Evolutionary conservation across 352 stramenopile genomes (phyloP).

Genomic region (Phytophthora hibernalis): DNA sequence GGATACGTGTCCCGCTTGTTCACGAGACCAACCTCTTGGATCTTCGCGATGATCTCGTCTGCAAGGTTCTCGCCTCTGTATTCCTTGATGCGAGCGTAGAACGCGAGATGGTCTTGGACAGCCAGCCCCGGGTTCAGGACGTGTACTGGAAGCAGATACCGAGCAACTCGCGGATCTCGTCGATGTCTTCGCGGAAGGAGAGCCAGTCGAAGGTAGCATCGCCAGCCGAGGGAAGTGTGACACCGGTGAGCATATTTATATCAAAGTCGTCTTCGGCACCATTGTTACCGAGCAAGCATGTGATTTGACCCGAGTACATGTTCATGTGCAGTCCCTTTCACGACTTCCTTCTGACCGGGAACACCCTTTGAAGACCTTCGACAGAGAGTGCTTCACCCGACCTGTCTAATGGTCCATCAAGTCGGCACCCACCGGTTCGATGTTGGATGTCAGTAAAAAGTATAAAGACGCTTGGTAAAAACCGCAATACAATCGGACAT

Average conservation of each 20-base stretch:
- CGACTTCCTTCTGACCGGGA: too few species aligned
- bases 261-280: slow-evolving; percentile 81
- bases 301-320: too few species aligned
- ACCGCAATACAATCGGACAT: too few species aligned
- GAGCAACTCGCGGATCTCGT: slow-evolving; percentile 68
- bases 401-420: slow-evolving; percentile 55
- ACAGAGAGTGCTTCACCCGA: slow-evolving; percentile 53
- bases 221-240: slow-evolving; percentile 53
- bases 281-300: too few species aligned
- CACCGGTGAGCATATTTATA: slow-evolving; percentile 80
- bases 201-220: slow-evolving; percentile 69
- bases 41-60: slow-evolving; percentile 34
- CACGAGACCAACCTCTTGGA: slow-evolving; percentile 60
- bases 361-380: too few species aligned
- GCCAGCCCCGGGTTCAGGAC: slow-evolving; percentile 75
- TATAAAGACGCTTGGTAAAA: too few species aligned
- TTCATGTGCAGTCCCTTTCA: too few species aligned
- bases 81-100: slow-evolving; percentile 70
- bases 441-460: too few species aligned
- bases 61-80: slow-evolving; percentile 44
- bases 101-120: slow-evolving; percentile 66
- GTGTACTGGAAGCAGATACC: slow-evolving; percentile 86
- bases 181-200: slow-evolving; percentile 75
- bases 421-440: slow-evolving; percentile 50
- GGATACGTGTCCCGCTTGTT: slow-evolving; percentile 54